Base-by-base conservation (phyloP, 768 basidiomycete species). In the Clavaria fumosa region DNA sequence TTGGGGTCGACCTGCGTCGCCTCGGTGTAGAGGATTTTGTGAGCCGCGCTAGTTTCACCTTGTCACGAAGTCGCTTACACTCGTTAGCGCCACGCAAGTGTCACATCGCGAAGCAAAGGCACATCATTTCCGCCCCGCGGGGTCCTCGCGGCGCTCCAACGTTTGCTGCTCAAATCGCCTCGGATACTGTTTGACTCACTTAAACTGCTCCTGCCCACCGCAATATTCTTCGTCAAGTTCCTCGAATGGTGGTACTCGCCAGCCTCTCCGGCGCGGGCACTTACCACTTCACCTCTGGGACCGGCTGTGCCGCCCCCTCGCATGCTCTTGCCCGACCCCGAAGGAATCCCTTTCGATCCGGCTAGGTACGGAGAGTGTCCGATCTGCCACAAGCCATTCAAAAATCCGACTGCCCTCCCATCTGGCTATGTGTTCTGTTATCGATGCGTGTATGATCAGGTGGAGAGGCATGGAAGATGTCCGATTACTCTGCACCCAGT, bases 181-280 rank as follows among this genome's bases (percentile, higher is more conserved):
- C 69, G 64, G 34, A 55, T 78, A 30, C 47, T 82, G 6, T 64
- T 90, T 22, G 82, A 89, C 53, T 86, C 83, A 2, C 62, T 90
- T 26, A 72, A 77, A 42, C 60, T 84, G 33, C 64, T 85, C 32
- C 69, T 90, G 23, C 93, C 86, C 11, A 82, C 78, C 14, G 79
- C 81, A 28, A 89, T 99, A 41, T 93, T 99, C 57, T 83, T 86
- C 53, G 66, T 99, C 63, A 93, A 90, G 57, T 91, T 97, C 58
- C 64, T 95, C 32, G 90, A 97, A 58, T 99, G 95, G 90, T 99
- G 93, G 90, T 97, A 97, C 52, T 91, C 89, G 3, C 90, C 95
- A 15, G 70, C 70, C 31, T 95, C 86, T 7, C 90, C 82, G 3
- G 84, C 82, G 12, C 72, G 76, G 27, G 72, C 73, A n/a, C 58